Evolutionary conservation across 1,284 basidiomycete species (phyloP), one percentile per base, ranked within the genome.

Genomic region (Termitomyces sp.): DNA sequence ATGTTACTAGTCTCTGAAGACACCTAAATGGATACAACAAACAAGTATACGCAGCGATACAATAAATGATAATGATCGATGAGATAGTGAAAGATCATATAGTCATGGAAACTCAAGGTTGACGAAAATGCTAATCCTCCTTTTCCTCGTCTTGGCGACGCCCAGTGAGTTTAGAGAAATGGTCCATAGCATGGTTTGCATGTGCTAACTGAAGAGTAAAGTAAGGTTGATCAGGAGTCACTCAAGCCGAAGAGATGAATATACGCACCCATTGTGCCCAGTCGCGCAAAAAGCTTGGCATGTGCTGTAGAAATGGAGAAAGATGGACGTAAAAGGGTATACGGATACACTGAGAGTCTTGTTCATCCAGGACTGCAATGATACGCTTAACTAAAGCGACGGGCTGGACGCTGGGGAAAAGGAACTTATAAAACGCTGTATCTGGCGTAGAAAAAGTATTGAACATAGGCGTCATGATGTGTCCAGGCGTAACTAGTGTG

Each of bases 331-430:
- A 91, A 68, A 90, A 85, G 12, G 94, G 94, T 62, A 92, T 62
- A 60, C 82, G 73, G 53, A 95, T 80, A 13, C 78, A 80, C 53
- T 80, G 77, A 12, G 85, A 87, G 64, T 92, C 84, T 57, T 88
- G 84, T 41, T 83, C 82, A 65, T 94, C 90, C 44, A 97, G 68
- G 0, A 86, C 84, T 9, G 80, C 71, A 52, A 96, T 88, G 62
- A 96, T 83, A n/a, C 74, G 75, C 66, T 92, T 91, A 52, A 90
- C 91, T 5, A 97, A 76, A 1, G 80, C 73, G 43, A 90, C 77
- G 0, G 93, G 88, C 46, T 80, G 75, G 10, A 94, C 65, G 26
- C 84, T 82, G 0, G 93, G 93, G 39, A 84, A 77, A 61, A 92
- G 76, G 73, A 94, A 94, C 52, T 77, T 77, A 70, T 81, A 83